A percentile compares a stretch with the other conserved stretches of the same genome.
Evolutionary conservation across 2,329 filamentous ascomycete species (phyloP).

Genomic region (Calonectria pteridis): DNA sequence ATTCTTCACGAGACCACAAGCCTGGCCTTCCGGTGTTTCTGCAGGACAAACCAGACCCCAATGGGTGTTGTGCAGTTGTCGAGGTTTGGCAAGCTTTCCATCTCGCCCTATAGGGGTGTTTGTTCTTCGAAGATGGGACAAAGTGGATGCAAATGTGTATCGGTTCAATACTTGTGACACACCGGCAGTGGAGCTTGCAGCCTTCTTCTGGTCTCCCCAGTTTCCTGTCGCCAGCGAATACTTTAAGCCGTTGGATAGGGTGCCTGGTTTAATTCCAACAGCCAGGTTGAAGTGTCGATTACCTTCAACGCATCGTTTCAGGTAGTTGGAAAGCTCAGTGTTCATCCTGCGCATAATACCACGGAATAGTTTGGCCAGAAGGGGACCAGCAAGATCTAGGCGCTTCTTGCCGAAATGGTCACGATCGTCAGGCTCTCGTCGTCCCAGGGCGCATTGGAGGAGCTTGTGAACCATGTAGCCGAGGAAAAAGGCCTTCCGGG

Average conservation of each 20-base stretch:
- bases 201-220: slow-evolving; percentile 99
- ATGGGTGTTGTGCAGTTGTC: slow-evolving; percentile 98
- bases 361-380: slow-evolving; percentile 96
- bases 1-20: slow-evolving; percentile 98
- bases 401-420: slow-evolving; percentile 99
- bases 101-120: slow-evolving; percentile 98
- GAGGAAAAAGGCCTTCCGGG: slow-evolving; percentile 96
- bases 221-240: slow-evolving; percentile 98
- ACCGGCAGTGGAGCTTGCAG: slow-evolving; percentile 92
- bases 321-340: slow-evolving; percentile 89
- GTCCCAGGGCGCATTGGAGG: slow-evolving; percentile 91
- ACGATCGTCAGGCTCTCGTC: slow-evolving; percentile 94
- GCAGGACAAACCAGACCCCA: slow-evolving; percentile 98
- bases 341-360: slow-evolving; percentile 92
- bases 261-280: slow-evolving; percentile 90
- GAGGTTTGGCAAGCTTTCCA: slow-evolving; percentile 97
- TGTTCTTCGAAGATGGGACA: slow-evolving; percentile 96
- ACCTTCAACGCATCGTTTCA: slow-evolving; percentile 91
- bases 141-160: slow-evolving; percentile 95
- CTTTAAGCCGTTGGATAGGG: slow-evolving; percentile 92
- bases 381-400: slow-evolving; percentile 91
- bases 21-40: slow-evolving; percentile 97
- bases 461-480: slow-evolving; percentile 99
- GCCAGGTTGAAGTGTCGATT: slow-evolving; percentile 91
- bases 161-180: slow-evolving; percentile 98